These are phyloP conservation scores for Diaporthe sp. DNA, from an alignment of 2,329 filamentous ascomycete genomes.

Conservation along the genomic window DNA sequence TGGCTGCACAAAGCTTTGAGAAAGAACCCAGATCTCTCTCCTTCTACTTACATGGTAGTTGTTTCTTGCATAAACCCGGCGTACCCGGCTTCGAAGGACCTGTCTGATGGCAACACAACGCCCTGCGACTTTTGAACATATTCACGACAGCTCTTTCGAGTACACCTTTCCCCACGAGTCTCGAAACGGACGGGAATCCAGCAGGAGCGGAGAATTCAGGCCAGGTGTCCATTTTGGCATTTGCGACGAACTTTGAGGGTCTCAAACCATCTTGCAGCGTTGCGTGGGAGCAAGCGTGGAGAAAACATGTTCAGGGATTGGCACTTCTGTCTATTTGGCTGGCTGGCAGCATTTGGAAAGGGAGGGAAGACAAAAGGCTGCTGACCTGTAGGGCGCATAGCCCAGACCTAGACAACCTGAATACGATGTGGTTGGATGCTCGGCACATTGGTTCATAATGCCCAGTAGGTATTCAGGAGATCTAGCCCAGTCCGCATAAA, in stretches of 20 bases:
- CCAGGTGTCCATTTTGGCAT: slow-evolving; percentile 13
- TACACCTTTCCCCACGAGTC: background rate
- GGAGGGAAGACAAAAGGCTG: slow-evolving; percentile 11
- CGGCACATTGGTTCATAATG: background rate
- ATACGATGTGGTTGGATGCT: slow-evolving; percentile 31
- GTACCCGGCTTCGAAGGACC: slow-evolving; percentile 32
- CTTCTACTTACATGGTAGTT: slow-evolving; percentile 30
- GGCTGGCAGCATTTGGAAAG: slow-evolving; percentile 17
- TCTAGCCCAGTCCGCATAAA: too few relatives aligned
- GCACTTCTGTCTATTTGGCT: slow-evolving; percentile 21
- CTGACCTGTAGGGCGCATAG: slow-evolving; percentile 1
- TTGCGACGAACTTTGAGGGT: slow-evolving; percentile 1
- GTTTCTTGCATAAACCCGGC: slow-evolving; percentile 31
- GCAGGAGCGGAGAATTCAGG: background rate
- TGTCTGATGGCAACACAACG: background rate
- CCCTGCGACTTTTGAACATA: background rate
- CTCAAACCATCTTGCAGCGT: slow-evolving; percentile 27
- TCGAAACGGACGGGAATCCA: background rate
- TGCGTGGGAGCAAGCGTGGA: slow-evolving; percentile 9
- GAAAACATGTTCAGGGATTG: slow-evolving; percentile 11
- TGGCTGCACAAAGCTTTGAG: slow-evolving; percentile 37
- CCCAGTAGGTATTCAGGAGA: background rate
- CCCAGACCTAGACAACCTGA: slow-evolving; percentile 13
- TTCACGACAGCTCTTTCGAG: slow-evolving; percentile 8
- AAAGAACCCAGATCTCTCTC: slow-evolving; percentile 15